These are phyloP conservation scores for Urochloa ruziziensis DNA, from an alignment of 176 grass and related monocot genomes.

Conservation along the genomic window DNA sequence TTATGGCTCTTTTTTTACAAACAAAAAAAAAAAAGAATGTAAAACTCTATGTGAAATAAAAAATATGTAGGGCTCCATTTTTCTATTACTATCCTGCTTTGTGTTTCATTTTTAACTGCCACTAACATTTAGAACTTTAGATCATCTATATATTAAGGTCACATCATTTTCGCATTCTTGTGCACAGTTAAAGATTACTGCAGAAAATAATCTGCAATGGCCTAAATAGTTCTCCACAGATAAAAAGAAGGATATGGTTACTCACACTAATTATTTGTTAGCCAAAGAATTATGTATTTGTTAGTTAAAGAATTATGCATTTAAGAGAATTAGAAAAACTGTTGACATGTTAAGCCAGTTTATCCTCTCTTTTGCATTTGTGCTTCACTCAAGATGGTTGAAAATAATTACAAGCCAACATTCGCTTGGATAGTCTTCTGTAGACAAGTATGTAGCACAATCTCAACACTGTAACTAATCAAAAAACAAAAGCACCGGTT, in stretches of 20 bases:
- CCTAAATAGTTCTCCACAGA: background rate
- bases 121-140: background rate
- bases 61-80: background rate
- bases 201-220: background rate
- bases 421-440: background rate
- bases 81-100: conserved; percentile 14
- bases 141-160: conserved; percentile 14
- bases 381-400: background rate
- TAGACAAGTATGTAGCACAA: background rate
- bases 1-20: background rate
- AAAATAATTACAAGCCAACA: background rate
- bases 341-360: background rate
- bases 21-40: background rate
- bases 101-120: background rate
- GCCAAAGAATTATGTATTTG: background rate
- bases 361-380: background rate
- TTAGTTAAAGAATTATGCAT: background rate
- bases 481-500: background rate
- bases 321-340: background rate
- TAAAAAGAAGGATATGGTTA: conserved; percentile 10
- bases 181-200: background rate
- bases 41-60: background rate
- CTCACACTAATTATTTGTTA: background rate
- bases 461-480: background rate
- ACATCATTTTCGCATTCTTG: conserved; percentile 5